phyloP scores from a whole-genome alignment of 1,284 basidiomycete species.

The Grifola frondosa region DNA sequence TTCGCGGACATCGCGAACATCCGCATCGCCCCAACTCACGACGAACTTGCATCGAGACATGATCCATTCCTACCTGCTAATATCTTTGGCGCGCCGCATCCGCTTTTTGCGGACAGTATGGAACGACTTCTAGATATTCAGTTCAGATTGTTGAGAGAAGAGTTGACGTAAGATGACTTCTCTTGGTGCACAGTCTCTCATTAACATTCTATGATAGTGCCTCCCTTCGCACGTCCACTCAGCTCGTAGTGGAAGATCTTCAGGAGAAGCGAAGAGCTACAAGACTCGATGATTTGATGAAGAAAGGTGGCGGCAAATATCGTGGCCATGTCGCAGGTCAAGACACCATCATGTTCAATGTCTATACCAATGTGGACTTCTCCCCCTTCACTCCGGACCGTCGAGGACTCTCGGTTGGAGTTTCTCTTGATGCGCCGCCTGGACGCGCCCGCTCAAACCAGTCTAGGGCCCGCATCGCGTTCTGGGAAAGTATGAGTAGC shows the following conservation, averaged over 20 bases:
- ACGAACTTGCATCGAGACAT: slow-evolving; percentile 32
- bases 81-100: slow-evolving; percentile 41
- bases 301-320: slow-evolving; percentile 33
- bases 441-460: slow-evolving; percentile 23
- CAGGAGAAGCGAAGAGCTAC: slow-evolving; percentile 16
- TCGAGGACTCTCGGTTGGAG: slow-evolving; percentile 23
- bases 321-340: slow-evolving; percentile 23
- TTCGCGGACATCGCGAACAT: slow-evolving; percentile 34
- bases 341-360: slow-evolving; percentile 30
- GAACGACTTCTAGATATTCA: slow-evolving; percentile 39
- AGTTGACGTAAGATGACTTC: slow-evolving; percentile 37
- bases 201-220: slow-evolving; percentile 36
- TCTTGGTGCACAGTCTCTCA: neutral
- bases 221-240: slow-evolving; percentile 48
- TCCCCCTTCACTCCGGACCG: slow-evolving; percentile 21
- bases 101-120: slow-evolving; percentile 30
- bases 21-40: slow-evolving; percentile 37
- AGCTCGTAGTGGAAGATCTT: slow-evolving; percentile 34
- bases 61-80: slow-evolving; percentile 39
- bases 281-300: slow-evolving; percentile 22
- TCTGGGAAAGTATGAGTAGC: slow-evolving; percentile 38
- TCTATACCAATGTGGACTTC: slow-evolving; percentile 30
- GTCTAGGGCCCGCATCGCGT: slow-evolving; percentile 17
- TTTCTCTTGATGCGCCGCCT: slow-evolving; percentile 28
- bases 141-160: slow-evolving; percentile 43